Conservation (phyloP, 331 rosid genomes). For the Erythrophleum ivorense region DNA sequence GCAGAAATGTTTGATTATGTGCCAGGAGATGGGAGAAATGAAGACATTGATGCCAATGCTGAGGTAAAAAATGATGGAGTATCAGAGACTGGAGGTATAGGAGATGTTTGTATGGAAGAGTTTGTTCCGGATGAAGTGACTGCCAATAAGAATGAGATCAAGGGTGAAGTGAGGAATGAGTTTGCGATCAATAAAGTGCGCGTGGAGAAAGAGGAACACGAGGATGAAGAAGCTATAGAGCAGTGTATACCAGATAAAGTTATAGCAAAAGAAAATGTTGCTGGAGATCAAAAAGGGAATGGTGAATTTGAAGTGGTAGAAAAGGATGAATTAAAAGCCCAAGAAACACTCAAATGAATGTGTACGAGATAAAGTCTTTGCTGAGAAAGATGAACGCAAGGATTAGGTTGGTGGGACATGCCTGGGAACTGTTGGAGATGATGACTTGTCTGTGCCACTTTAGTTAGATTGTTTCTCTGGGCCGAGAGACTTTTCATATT, state of each 20-base stretch:
- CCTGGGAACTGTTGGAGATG: constrained; percentile 38
- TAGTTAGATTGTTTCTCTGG: constrained; percentile 30
- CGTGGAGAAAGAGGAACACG: constrained; percentile 23
- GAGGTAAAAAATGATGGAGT: constrained; percentile 42
- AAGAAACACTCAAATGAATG: constrained; percentile 23
- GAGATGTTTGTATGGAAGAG: constrained; percentile 47
- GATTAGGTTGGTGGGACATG: constrained; percentile 39
- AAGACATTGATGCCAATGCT: constrained; percentile 10
- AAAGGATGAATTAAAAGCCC: constrained; percentile 37
- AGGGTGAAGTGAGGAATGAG: constrained; percentile 32
- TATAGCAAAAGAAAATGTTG: constrained; percentile 33
- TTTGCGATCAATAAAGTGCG: constrained; percentile 33
- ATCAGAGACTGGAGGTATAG: constrained; percentile 42
- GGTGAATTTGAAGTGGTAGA: constrained; percentile 39
- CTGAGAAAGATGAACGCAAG: constrained; percentile 41
- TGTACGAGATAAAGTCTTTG: constrained; percentile 16
- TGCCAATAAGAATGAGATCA: constrained; percentile 36
- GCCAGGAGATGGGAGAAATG: constrained; percentile 40
- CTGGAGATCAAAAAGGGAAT: constrained; percentile 18
- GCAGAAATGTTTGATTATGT: constrained; percentile 40
- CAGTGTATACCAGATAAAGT: constrained; percentile 31
- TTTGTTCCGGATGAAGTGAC: constrained; percentile 36
- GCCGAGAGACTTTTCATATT: constrained; percentile 27
- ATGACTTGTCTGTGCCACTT: constrained; percentile 31
- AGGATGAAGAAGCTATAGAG: constrained; percentile 30